These are phyloP conservation scores for Cladophialophora exuberans DNA, from an alignment of 2,329 filamentous ascomycete genomes.

Conservation along the genomic window DNA sequence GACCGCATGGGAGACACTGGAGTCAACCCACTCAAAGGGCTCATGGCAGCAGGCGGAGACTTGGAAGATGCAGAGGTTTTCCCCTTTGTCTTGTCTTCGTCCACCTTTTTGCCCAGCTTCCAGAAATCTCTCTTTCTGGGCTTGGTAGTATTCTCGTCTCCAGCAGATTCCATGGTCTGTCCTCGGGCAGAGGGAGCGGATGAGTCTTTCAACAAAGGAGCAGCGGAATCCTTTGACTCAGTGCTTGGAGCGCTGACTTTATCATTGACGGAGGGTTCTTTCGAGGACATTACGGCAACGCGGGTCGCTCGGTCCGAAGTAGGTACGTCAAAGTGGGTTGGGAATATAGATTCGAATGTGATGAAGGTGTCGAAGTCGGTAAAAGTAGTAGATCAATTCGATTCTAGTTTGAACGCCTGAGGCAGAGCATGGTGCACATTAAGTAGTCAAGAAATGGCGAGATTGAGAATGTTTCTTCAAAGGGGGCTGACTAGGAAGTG, in stretches of 20 bases:
- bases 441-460: constrained; percentile 2
- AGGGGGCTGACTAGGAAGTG: constrained; percentile 1
- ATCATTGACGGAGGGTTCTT: constrained; percentile 22
- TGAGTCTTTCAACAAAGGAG: constrained; percentile 23
- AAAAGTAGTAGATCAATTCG: constrained; percentile 1
- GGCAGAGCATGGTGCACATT: constrained; percentile 11
- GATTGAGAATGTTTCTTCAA: constrained; percentile 7
- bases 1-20: constrained; percentile 36
- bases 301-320: no score
- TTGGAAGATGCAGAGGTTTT: constrained; percentile 33
- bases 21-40: constrained; percentile 31
- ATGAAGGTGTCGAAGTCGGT: no score
- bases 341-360: no score
- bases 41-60: constrained; percentile 31
- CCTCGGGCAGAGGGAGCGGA: not conserved
- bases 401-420: constrained; percentile 1
- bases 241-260: constrained; percentile 26
- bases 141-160: constrained; percentile 37
- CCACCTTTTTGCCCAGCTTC: constrained; percentile 66
- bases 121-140: constrained; percentile 62
- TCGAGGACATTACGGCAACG: constrained; percentile 16
- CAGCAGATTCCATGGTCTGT: constrained; percentile 1
- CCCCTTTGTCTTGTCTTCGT: constrained; percentile 37
- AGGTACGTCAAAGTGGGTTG: no score
- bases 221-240: constrained; percentile 30